Evolutionary conservation across 768 basidiomycete species (phyloP), one percentile per base, ranked within the genome.

Genomic region (Trametes punicea): DNA sequence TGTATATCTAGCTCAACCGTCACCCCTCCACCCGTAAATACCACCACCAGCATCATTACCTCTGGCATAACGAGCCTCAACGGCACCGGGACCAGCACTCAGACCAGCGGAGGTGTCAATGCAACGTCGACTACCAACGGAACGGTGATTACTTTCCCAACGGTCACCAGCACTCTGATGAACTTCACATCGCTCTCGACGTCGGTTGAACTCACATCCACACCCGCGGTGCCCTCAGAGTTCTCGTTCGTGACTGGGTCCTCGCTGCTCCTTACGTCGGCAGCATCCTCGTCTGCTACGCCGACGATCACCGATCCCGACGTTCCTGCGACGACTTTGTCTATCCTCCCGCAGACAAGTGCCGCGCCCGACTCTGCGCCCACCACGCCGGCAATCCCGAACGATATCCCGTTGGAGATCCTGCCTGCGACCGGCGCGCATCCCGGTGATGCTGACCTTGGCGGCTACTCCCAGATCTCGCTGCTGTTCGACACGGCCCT

Each of bases 391-490:
- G 57, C 81, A 0, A 73, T 90, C 11, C 89, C 90, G 0, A 69
- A 75, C 0, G 77, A 77, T 49, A 71, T 90, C 10, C 86, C 90
- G n/a, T 69, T 62, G 13, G 72, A 77, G 56, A 89, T 92, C 50
- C 82, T 74, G 51, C 82, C 87, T 36, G 51, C 60, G 2, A 25
- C 51, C 38, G 64, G 20, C 50, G 58, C 51, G 8, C 2, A 57
- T 58, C 66, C 46, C 18, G 67, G 46, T 33, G 59, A 53, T 21
- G 62, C 59, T 20, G 72, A 70, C 57, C 55, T 81, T 27, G 51
- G 41, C 13, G 76, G 69, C 0, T 79, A 73, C 55, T 74, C 77
- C 10, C 56, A 84, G 57, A 81, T 93, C 68, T 87, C 79, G 48
- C 63, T 95, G 36, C 64, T 90, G 58, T 87, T 92, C 69, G 77